Evolutionary conservation across 441 rosid genomes (phyloP), one percentile per base, ranked within the genome.

Genomic region (Mallotus japonicus): DNA sequence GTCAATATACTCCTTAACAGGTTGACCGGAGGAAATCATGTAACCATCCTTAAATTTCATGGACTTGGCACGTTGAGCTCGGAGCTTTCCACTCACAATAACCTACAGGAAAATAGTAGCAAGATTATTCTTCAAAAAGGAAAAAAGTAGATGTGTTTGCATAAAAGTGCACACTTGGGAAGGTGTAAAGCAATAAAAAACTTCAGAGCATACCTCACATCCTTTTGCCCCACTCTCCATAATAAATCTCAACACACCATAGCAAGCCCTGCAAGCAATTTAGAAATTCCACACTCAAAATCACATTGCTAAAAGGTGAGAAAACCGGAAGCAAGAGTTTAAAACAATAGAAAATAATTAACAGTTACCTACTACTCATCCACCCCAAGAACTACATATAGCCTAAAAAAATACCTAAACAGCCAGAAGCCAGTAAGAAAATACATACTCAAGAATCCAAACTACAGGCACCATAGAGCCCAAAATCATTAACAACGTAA

Each of bases 41-140:
- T 90, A 90, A n/a, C 95, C 93, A 69, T 90, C 95, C 86, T 88
- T 86, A 47, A 90, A 90, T 80, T 90, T 88, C 93, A 90, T 90
- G 1, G 90, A 85, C 74, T 87, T 90, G 65, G 95, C 92, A 55
- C 90, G 87, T 63, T 84, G 88, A 42, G 91, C 87, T 42, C 86
- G 69, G 55, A 90, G 86, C 84, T 87, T 88, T 69, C 87, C 85
- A 24, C 95, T 87, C 51, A 85, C 86, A 81, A 90, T 88, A 53
- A 88, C 95, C 92, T 85, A 66, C 17, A 0, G 5, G 24, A 2
- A 15, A 5, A 37, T 22, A 71, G 61, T 71, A 60, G 69, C 42
- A 62, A 71, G 24, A 19, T 47, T 49, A 19, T 20, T 68, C 20
- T 19, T 3, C 1, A 32, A 37, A 6, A 28, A 28, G 15, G 14